Evolutionary conservation across 495 filamentous ascomycete species (phyloP), one percentile per base, ranked within the genome.

Genomic region (Trichocladium uniseriatum): DNA sequence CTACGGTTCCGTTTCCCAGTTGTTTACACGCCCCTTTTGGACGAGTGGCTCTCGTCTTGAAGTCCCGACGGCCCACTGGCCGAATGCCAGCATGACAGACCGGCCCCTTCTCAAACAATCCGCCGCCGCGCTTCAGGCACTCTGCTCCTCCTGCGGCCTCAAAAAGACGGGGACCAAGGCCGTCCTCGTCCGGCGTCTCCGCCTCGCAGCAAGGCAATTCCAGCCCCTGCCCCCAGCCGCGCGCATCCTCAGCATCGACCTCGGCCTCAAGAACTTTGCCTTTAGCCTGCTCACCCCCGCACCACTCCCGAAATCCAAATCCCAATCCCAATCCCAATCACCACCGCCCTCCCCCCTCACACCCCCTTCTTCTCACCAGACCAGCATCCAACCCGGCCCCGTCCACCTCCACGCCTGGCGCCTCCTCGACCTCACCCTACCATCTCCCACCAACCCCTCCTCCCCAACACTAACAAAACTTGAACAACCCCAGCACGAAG

Each of bases 211-310:
- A 8, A 32, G 5, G 6, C 14, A 46, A 4, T 40, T 35, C 43
- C 45, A 50, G 5, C 55, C 57, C 13, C 22, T 63, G 6, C 38
- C 54, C 11, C 34, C 53, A 6, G 27, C 32, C 5, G 43, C 60
- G 5, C 62, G 62, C 46, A 53, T 97, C 41, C 62, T 96, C 19
- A 89, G 87, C 61, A 83, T 92, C 57, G 87, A 95, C 66, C 81
- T 95, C 77, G 87, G 89, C 37, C 82, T 96, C 57, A 78, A 79
- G 36, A 94, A 92, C 67, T 69, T 95, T 14, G 90, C 88, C 13
- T 88, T 82, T 61, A 84, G 81, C 61, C 64, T 86, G 31, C 58
- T 83, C 43, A 63, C 77, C 35, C 55, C 75, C 0, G 28, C 31
- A 5, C 6, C 45, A 0, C 24, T 15, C 5, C n/a, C 27, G 21